Conservation (phyloP, 2,329 filamentous ascomycete genomes). For the Microcyclosporella mali region DNA sequence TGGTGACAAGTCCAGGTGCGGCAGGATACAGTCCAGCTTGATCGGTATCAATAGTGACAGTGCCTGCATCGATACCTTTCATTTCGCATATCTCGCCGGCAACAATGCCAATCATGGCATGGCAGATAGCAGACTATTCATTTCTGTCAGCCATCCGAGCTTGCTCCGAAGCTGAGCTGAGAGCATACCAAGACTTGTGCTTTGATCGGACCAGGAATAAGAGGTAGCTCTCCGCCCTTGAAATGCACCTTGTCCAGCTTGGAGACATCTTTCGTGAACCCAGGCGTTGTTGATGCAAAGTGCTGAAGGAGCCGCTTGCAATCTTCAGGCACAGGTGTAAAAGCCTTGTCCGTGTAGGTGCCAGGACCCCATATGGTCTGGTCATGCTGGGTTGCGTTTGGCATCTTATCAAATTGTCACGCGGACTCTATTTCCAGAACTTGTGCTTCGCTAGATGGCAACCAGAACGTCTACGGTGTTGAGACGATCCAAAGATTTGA, state of each 20-base stretch:
- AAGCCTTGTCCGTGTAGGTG: constrained; percentile 33
- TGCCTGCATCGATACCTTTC: constrained; percentile 17
- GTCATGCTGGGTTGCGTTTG: too few species aligned
- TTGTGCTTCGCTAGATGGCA: too few species aligned
- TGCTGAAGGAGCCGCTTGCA: constrained; percentile 33
- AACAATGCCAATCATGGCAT: constrained; percentile 39
- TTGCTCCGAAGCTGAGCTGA: constrained; percentile 9
- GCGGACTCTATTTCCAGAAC: too few species aligned
- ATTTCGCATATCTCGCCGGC: constrained; percentile 34
- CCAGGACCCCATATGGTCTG: constrained; percentile 31
- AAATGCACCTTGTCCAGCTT: constrained; percentile 33
- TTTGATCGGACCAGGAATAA: constrained; percentile 40
- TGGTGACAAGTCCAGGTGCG: constrained; percentile 32
- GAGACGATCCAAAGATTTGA: too few species aligned
- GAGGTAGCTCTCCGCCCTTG: constrained; percentile 33
- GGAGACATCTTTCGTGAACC: constrained; percentile 33
- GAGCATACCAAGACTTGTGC: constrained; percentile 24
- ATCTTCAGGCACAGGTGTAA: constrained; percentile 34
- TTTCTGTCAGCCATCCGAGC: too few species aligned
- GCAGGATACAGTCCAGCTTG: constrained; percentile 43
- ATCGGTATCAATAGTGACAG: constrained; percentile 41
- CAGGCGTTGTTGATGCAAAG: constrained; percentile 33
- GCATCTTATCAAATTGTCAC: too few species aligned
- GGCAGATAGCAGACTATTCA: constrained; percentile 31
- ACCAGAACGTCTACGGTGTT: too few species aligned